Evolutionary conservation across 2,329 filamentous ascomycete species (phyloP).

Genomic region (Diplodia seriata): DNA sequence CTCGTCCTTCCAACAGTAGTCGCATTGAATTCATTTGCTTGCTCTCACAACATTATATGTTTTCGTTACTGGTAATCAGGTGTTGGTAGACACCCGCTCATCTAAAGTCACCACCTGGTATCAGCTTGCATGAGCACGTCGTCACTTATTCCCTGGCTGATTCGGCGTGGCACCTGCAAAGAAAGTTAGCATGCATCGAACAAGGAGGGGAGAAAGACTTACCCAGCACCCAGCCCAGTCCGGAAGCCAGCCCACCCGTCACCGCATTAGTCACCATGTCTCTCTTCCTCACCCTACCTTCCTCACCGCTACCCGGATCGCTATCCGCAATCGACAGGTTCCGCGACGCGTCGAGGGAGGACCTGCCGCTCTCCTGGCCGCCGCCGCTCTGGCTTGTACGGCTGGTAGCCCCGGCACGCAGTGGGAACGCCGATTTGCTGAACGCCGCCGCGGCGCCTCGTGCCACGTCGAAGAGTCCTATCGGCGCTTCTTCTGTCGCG

Average conservation of each 20-base stretch:
- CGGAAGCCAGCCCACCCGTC: constrained; percentile 66
- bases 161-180: constrained; percentile 28
- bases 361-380: constrained; percentile 28
- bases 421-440: constrained; percentile 55
- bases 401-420: constrained; percentile 38
- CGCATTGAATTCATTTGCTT: background rate
- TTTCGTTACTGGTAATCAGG: background rate
- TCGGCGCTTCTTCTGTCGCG: constrained; percentile 57
- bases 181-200: background rate
- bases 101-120: background rate
- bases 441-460: constrained; percentile 58
- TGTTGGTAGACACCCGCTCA: background rate
- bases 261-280: constrained; percentile 74
- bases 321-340: constrained; percentile 43
- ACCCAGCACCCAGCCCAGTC: constrained; percentile 70
- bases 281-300: constrained; percentile 67
- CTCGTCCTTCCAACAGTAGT: background rate
- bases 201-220: constrained; percentile 36
- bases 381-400: constrained; percentile 34
- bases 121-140: background rate
- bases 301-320: constrained; percentile 43
- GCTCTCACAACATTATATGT: background rate
- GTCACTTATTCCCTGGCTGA: constrained; percentile 9
- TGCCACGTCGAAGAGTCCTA: constrained; percentile 62
- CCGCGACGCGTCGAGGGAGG: constrained; percentile 9